These are phyloP conservation scores for Iodosphaeria phyllophila DNA, from an alignment of 2,329 filamentous ascomycete species.

Conservation along the genomic window DNA sequence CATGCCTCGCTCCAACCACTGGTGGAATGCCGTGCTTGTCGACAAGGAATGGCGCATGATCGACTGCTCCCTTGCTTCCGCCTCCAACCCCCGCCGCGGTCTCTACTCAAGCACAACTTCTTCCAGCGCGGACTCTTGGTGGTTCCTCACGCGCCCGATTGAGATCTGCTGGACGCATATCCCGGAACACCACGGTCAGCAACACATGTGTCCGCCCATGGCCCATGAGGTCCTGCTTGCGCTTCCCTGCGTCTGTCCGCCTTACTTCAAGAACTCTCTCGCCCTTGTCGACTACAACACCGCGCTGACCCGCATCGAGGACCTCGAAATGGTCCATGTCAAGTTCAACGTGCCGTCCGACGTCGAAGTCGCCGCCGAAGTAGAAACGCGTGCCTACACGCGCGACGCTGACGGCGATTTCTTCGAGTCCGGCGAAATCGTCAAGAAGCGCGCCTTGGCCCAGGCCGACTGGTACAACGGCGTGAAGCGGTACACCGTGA, in stretches of 20 bases:
- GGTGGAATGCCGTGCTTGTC: constrained; percentile 89
- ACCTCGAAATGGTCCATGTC: constrained; percentile 82
- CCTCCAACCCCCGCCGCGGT: constrained; percentile 66
- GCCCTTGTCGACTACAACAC: constrained; percentile 85
- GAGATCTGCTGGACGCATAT: constrained; percentile 95
- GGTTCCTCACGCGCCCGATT: constrained; percentile 76
- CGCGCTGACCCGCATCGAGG: constrained; percentile 66
- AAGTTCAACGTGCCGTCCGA: constrained; percentile 77
- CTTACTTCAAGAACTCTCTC: constrained; percentile 69
- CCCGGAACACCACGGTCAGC: constrained; percentile 69
- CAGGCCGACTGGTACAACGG: constrained; percentile 85
- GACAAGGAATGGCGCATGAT: constrained; percentile 95
- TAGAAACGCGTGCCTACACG: constrained; percentile 66
- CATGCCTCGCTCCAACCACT: constrained; percentile 81
- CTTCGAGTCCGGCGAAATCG: constrained; percentile 77
- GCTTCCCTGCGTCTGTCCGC: constrained; percentile 68
- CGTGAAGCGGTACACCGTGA: constrained; percentile 80
- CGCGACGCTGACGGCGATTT: constrained; percentile 76
- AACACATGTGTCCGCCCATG: constrained; percentile 81
- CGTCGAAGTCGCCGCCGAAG: constrained; percentile 80
- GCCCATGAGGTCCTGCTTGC: constrained; percentile 73
- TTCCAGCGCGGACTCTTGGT: constrained; percentile 67
- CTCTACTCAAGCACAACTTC: constrained; percentile 57
- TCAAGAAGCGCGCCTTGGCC: constrained; percentile 71
- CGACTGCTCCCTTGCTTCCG: constrained; percentile 81